Conservation (phyloP, 78 protist genomes). For the Chrysochromulina tobinii region DNA sequence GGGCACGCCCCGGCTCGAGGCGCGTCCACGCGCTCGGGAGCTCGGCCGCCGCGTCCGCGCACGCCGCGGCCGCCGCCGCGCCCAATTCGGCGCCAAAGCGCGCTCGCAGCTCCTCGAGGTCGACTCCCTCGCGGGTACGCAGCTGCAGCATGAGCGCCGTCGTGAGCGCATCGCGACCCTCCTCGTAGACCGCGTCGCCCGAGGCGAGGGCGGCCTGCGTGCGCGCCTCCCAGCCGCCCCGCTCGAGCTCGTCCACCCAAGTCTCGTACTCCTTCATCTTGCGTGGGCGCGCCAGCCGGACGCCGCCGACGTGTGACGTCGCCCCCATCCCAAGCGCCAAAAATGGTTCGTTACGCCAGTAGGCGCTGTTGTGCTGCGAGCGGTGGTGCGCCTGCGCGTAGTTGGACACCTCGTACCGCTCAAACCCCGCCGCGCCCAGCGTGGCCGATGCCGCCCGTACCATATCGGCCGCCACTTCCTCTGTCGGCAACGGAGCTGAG, state of each 20-base stretch:
- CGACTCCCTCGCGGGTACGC: not conserved
- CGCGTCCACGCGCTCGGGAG: not conserved
- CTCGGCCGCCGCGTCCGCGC: not conserved
- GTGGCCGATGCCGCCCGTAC: not conserved
- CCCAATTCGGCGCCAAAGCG: not conserved
- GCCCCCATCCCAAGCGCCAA: not conserved
- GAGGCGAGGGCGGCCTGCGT: too few relatives aligned
- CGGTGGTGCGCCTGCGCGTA: not conserved
- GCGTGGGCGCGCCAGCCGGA: not conserved
- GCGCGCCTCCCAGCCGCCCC: not conserved
- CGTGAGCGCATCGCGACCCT: not conserved
- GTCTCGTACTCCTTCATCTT: not conserved
- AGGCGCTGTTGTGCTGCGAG: not conserved
- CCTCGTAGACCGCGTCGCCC: too few relatives aligned
- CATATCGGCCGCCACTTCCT: not conserved
- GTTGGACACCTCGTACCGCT: slow-evolving; percentile 15
- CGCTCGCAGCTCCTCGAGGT: not conserved
- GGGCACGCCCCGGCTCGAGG: not conserved
- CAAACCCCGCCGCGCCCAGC: not conserved
- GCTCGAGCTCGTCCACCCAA: not conserved
- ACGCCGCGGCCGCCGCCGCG: not conserved
- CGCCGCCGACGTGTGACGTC: not conserved
- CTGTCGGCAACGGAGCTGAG: not conserved
- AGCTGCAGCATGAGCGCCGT: not conserved
- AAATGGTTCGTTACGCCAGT: not conserved